Evolutionary conservation across 495 filamentous ascomycete species (phyloP).

Genomic region (Collariella sp.): DNA sequence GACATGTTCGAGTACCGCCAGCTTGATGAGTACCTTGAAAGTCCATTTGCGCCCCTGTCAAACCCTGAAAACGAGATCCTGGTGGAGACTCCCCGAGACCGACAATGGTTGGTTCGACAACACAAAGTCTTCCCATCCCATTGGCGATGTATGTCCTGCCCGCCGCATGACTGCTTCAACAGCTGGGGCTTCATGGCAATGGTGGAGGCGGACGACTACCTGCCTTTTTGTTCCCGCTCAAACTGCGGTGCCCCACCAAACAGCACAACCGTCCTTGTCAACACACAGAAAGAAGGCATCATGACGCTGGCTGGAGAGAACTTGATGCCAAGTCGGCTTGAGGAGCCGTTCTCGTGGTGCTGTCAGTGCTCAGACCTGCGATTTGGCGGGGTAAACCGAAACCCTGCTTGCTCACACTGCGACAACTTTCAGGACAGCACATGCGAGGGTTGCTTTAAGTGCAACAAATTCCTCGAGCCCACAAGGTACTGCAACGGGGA

Average conservation of each 20-base stretch:
- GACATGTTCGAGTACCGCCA: not conserved
- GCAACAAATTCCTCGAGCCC: not conserved
- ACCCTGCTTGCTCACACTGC: not conserved
- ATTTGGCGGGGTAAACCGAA: not conserved
- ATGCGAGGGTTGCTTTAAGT: not conserved
- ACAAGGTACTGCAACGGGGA: not conserved
- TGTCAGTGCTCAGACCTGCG: not conserved
- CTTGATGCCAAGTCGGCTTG: not conserved
- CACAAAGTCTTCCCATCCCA: not conserved
- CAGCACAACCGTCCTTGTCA: not conserved
- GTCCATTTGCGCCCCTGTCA: not conserved
- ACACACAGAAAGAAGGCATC: not conserved
- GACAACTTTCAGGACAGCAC: not conserved
- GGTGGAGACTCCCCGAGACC: not conserved
- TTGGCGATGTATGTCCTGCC: not conserved
- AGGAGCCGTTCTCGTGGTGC: not conserved
- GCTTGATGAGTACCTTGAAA: not conserved
- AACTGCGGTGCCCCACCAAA: not conserved
- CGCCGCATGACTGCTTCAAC: not conserved
- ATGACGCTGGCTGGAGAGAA: not conserved
- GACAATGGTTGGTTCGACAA: not conserved
- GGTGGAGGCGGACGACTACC: not conserved
- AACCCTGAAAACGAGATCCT: not conserved
- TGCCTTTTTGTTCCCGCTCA: not conserved
- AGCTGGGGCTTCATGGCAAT: not conserved